Conservation (phyloP, 1,139 yeast species). For the Hyphopichia pseudoburtonii region DNA sequence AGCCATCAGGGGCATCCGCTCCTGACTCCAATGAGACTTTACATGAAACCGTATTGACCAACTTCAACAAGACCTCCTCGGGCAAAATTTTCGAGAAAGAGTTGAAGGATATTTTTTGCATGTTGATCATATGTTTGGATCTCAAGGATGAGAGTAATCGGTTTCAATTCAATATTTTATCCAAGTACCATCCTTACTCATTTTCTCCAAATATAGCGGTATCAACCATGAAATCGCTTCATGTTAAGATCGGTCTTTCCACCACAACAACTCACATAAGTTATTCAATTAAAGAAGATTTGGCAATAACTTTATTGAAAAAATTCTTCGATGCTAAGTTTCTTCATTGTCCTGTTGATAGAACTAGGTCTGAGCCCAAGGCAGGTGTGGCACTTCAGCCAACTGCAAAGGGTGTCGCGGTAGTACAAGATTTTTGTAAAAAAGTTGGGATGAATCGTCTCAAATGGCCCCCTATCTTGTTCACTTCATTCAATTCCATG, state of each 20-base stretch:
- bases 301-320: conserved; percentile 52
- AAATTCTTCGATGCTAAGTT: conserved; percentile 66
- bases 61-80: conserved; percentile 47
- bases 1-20: background rate
- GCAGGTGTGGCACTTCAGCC: conserved; percentile 61
- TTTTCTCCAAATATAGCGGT: conserved; percentile 58
- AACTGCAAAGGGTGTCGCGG: conserved; percentile 86
- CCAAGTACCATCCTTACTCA: conserved; percentile 44
- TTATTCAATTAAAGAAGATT: conserved; percentile 54
- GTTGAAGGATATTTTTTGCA: conserved; percentile 55
- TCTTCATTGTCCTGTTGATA: conserved; percentile 73
- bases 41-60: conserved; percentile 43
- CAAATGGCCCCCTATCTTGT: conserved; percentile 42
- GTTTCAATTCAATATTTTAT: background rate
- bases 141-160: conserved; percentile 24
- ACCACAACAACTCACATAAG: conserved; percentile 59
- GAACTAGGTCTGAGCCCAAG: conserved; percentile 56
- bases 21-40: conserved; percentile 16
- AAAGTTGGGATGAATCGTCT: conserved; percentile 51
- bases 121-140: conserved; percentile 50
- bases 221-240: conserved; percentile 47
- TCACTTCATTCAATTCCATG: conserved; percentile 66
- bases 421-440: conserved; percentile 60
- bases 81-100: conserved; percentile 58
- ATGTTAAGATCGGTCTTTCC: conserved; percentile 46